A percentile compares a stretch with the other conserved stretches of the same genome.
phyloP scores from a whole-genome alignment of 306 rosid species.

The Lupinus albus region DNA sequence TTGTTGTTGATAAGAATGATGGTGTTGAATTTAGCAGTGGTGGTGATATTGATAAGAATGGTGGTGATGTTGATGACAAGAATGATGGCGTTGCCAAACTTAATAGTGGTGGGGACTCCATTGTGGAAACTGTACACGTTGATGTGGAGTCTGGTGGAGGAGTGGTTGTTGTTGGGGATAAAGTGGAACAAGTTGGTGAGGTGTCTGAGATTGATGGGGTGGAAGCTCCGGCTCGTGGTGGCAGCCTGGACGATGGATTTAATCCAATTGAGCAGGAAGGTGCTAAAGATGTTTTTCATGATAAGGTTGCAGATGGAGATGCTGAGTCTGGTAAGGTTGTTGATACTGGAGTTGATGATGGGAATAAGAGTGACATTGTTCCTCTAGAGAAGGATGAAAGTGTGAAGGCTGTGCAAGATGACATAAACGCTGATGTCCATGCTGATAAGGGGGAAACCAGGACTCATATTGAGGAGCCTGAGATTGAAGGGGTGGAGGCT shows the following conservation, averaged over 20 bases:
- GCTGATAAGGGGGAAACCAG: constrained; percentile 39
- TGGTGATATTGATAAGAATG: constrained; percentile 28
- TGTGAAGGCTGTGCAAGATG: constrained; percentile 32
- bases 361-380: constrained; percentile 35
- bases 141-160: constrained; percentile 36
- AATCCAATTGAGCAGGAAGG: constrained; percentile 38
- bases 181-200: constrained; percentile 15
- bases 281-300: constrained; percentile 29
- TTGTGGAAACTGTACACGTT: constrained; percentile 46
- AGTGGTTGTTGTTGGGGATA: constrained; percentile 56
- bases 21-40: constrained; percentile 7
- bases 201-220: constrained; percentile 27
- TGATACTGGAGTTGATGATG: constrained; percentile 28
- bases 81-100: constrained; percentile 31
- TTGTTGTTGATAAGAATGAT: constrained; percentile 11
- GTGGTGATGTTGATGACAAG: too few species aligned
- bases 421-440: constrained; percentile 30
- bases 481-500: constrained; percentile 31
- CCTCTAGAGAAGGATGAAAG: constrained; percentile 39
- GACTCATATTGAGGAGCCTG: neutral
- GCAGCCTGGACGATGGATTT: constrained; percentile 56
- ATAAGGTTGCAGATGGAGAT: neutral
- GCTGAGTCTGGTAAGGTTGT: constrained; percentile 31
- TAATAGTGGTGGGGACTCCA: constrained; percentile 40
- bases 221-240: constrained; percentile 42